Evolutionary conservation across 2,329 filamentous ascomycete species (phyloP).

Genomic region (Cytospora chrysosperma): DNA sequence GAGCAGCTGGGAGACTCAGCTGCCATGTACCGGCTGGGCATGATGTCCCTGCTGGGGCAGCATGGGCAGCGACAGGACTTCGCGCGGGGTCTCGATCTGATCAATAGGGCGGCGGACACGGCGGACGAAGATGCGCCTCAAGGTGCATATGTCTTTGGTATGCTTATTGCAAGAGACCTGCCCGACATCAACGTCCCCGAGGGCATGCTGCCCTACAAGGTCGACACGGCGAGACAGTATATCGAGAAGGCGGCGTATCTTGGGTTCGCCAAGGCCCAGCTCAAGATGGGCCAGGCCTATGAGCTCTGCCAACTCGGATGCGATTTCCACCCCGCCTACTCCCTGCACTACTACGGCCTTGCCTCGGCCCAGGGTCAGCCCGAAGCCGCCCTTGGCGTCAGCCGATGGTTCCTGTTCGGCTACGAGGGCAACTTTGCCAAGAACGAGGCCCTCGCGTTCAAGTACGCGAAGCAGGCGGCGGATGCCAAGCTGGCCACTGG

Average conservation of each 20-base stretch:
- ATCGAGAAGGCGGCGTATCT: conserved; percentile 96
- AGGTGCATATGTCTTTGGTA: conserved; percentile 91
- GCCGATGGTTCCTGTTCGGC: conserved; percentile 97
- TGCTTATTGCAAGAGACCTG: conserved; percentile 87
- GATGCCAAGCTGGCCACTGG: conserved; percentile 79
- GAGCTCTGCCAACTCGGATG: conserved; percentile 92
- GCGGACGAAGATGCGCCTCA: conserved; percentile 97
- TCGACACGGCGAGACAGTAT: conserved; percentile 74
- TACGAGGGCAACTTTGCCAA: conserved; percentile 91
- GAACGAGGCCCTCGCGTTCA: conserved; percentile 91
- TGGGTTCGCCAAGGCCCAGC: conserved; percentile 91
- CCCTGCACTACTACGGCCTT: conserved; percentile 92
- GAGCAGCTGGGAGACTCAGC: conserved; percentile 82
- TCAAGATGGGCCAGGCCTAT: conserved; percentile 96
- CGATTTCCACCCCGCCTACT: conserved; percentile 90
- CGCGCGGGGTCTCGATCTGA: conserved; percentile 73
- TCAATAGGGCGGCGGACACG: conserved; percentile 77
- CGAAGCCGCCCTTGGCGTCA: conserved; percentile 93
- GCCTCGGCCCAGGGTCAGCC: conserved; percentile 89
- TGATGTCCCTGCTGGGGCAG: conserved; percentile 96
- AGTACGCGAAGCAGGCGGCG: conserved; percentile 85
- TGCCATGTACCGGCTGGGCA: conserved; percentile 81
- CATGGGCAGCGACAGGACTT: conserved; percentile 86
- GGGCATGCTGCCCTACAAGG: conserved; percentile 66
- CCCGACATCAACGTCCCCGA: conserved; percentile 85